Conservation (phyloP, 768 basidiomycete genomes). For the Pleurotus eryngii region DNA sequence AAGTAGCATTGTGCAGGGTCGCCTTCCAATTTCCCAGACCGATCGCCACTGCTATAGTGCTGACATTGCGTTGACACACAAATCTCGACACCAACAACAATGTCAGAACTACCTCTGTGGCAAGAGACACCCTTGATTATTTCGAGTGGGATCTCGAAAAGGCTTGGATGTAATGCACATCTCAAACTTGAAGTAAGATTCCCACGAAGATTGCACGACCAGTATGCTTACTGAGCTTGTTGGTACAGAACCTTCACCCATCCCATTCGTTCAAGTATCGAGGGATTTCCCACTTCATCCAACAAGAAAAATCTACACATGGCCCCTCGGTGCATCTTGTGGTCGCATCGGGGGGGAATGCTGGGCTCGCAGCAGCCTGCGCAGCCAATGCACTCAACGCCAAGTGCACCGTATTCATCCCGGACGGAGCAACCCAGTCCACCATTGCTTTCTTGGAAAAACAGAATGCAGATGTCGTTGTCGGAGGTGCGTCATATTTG, state of each 20-base stretch:
- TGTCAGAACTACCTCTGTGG: conserved; percentile 35
- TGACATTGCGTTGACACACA: too few species aligned
- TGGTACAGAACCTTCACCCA: conserved; percentile 62
- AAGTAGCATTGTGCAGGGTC: too few species aligned
- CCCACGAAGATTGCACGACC: neutral
- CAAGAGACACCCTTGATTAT: conserved; percentile 62
- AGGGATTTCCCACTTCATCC: conserved; percentile 62
- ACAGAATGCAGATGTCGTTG: conserved; percentile 56
- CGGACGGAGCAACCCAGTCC: conserved; percentile 44
- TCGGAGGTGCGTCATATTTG: conserved; percentile 54
- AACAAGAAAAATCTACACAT: conserved; percentile 43
- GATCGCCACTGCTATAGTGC: too few species aligned
- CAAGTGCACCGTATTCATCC: conserved; percentile 67
- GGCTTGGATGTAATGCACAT: conserved; percentile 50
- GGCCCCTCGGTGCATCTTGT: conserved; percentile 59
- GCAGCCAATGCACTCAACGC: conserved; percentile 53
- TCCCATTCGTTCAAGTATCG: conserved; percentile 77
- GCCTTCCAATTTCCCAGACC: too few species aligned
- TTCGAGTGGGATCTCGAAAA: conserved; percentile 55
- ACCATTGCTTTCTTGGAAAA: conserved; percentile 48
- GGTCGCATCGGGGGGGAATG: conserved; percentile 79
- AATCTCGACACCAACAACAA: too few species aligned
- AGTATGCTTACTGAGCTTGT: conserved; percentile 3
- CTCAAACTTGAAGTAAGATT: conserved; percentile 67
- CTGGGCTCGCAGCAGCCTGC: conserved; percentile 68